A percentile compares a stretch with the other conserved stretches of the same genome.
These are phyloP conservation scores for Kodamaea anthophila DNA, from an alignment of 1,139 yeast genomes.

Conservation along the genomic window DNA sequence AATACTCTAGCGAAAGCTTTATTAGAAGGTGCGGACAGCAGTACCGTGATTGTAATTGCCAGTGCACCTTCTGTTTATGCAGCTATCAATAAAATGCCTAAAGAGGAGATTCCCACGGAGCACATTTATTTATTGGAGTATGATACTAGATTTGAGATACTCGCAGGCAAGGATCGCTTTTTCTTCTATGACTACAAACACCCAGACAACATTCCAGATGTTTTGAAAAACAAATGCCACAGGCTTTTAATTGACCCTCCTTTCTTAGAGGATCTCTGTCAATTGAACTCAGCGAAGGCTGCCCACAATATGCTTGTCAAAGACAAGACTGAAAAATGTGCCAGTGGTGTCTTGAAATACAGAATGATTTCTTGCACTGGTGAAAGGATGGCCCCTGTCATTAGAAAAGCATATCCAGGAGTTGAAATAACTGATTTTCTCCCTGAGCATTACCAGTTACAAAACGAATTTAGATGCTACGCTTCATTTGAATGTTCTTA, in stretches of 20 bases:
- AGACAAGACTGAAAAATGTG: constrained; percentile 32
- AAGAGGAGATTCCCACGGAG: constrained; percentile 51
- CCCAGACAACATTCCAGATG: constrained; percentile 59
- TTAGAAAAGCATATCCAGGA: constrained; percentile 58
- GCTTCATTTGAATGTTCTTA: constrained; percentile 56
- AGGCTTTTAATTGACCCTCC: constrained; percentile 86
- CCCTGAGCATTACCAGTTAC: constrained; percentile 80
- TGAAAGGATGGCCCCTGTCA: constrained; percentile 69
- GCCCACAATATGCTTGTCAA: constrained; percentile 53
- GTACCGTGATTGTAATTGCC: constrained; percentile 67
- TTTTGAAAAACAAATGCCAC: constrained; percentile 57
- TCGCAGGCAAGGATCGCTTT: constrained; percentile 65
- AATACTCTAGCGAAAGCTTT: constrained; percentile 59
- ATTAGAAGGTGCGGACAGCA: constrained; percentile 65
- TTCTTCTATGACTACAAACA: constrained; percentile 67
- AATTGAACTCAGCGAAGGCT: constrained; percentile 64
- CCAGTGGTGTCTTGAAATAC: constrained; percentile 36
- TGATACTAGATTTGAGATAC: constrained; percentile 66
- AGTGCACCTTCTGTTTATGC: constrained; percentile 94
- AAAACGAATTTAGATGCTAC: constrained; percentile 84
- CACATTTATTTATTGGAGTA: constrained; percentile 71
- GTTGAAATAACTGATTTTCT: constrained; percentile 56
- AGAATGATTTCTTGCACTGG: constrained; percentile 76
- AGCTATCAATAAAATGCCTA: constrained; percentile 55
- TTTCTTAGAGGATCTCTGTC: constrained; percentile 75